Percentiles rank a stretch among this genome's conserved stretches.
phyloP scores from a whole-genome alignment of 352 stramenopile species.

The Phytophthora melonis region DNA sequence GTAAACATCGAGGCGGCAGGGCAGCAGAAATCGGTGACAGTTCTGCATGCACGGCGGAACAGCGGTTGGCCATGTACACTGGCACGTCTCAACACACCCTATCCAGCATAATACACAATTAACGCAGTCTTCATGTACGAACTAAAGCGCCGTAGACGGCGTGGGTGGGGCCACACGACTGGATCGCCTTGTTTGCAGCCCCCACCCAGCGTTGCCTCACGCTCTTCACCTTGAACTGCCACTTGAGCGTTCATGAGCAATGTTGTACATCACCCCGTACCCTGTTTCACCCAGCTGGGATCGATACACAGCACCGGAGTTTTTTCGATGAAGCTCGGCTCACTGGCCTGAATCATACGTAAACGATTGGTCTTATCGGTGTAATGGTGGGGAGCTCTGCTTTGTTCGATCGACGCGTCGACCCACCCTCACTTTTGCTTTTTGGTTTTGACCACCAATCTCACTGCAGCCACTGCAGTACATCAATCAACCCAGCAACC shows the following conservation, averaged over 20 bases:
- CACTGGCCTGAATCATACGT: slow-evolving; percentile 35
- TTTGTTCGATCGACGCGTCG: slow-evolving; percentile 15
- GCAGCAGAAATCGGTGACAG: neutral
- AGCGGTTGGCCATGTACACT: neutral
- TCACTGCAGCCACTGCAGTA: slow-evolving; percentile 25
- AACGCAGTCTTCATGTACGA: too few species aligned
- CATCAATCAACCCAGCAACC: neutral
- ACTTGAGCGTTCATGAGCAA: slow-evolving; percentile 7
- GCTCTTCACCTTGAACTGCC: slow-evolving; percentile 24
- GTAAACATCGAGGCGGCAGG: neutral
- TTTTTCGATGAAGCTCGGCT: slow-evolving; percentile 6
- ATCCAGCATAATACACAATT: too few species aligned
- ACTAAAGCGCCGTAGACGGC: neutral
- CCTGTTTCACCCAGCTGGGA: slow-evolving; percentile 11
- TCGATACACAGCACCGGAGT: neutral
- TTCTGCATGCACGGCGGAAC: neutral
- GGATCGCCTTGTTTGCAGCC: neutral
- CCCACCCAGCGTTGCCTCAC: too few species aligned
- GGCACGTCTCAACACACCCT: too few species aligned
- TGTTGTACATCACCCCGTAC: slow-evolving; percentile 13
- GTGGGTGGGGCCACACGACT: neutral
- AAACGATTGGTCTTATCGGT: slow-evolving; percentile 22
- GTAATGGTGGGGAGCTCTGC: slow-evolving; percentile 11
- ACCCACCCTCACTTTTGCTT: slow-evolving; percentile 15
- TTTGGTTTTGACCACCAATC: slow-evolving; percentile 30